Evolutionary conservation across 345 rosid species (phyloP), one percentile per base, ranked within the genome.

Genomic region (Aethionema arabicum): DNA sequence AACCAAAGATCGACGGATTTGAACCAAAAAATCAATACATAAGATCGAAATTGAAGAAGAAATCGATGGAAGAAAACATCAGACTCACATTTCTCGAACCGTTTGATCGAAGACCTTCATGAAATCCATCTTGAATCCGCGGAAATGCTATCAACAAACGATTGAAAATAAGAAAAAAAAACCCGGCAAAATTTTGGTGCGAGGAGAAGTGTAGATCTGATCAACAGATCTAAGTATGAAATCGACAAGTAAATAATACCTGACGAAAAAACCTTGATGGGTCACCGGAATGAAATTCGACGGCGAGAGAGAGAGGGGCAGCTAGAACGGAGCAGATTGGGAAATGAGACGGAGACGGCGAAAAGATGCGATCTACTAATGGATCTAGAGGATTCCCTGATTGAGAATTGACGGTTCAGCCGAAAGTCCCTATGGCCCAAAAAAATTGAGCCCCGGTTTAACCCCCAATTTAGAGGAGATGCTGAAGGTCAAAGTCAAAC

Each of bases 61-160:
- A 21, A 36, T 44, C 15, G 60, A 29, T 36, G 6, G 27, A 46
- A 21, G 0, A 8, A 33, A 54, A 30, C 10, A 7, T 47, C 3
- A 62, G 63, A 72, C 91, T 46, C 62, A 93, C 99, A 93, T 93
- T 79, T 93, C 99, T 41, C 99, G 96, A 73, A 93, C 95, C 8
- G 99, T 86, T 76, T 93, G 97, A 75, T 93, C 99, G 78, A 93
- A 63, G 37, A 80, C 99, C 88, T 93, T 93, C 88, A 90, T 86
- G 87, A 93, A 84, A 90, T 93, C 99, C 99, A 90, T 93, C 78
- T 66, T 32, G 66, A 77, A 81, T 74, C 76, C 70, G 73, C 60
- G 40, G 56, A 47, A 39, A 41, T 46, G 42, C 4, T 56, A 55
- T 27, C 46, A 69, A 54, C 50, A 53, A 10, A 44, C 6, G 13